Base-by-base conservation (phyloP, 2,329 filamentous ascomycete species). In the Beauveria medogensis region DNA sequence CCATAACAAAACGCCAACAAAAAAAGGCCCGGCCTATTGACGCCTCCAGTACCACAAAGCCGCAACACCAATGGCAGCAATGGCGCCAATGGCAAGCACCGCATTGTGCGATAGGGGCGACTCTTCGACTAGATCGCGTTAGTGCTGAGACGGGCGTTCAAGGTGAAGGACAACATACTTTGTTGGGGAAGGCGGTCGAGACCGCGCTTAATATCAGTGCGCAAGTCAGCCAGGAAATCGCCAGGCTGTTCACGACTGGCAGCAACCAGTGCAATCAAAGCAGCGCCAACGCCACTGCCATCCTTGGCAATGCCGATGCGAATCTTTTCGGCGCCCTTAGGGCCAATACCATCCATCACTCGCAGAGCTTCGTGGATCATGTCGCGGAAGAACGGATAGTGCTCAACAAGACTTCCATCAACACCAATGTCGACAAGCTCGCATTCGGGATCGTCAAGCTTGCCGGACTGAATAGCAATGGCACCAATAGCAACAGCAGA, bases 271-370 rank as follows among this genome's bases (percentile, higher is more conserved):
- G 94, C 94, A 75, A 97, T 97, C 68, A 99, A 78, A 46, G 94
- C 94, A 3, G 94, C 94, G 58, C 94, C 94, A 24, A 77, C 75
- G 62, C 75, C 94, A 65, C 90, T 94, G 53, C 94, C 94, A 72
- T 99, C 94, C 80, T 96, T 97, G 64, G 94, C 94, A 69, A 97
- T 94, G 24, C 93, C 94, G 69, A 99, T 97, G 61, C 91, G 83
- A 65, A 99, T 90, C 75, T 87, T 90, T 76, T 90, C 88, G 65
- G 95, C 92, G 12, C 92, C 92, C 61, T 82, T 78, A 51, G 80
- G 77, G 5, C 93, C 93, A 68, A 97, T 89, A 63, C 88, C 85
- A 18, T 91, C 82, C 58, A 96, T 85, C 60, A 84, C 85, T 55
- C 86, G 78, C 62, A 97, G 80, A 7, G 90, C 90, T 70, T 96